Evolutionary conservation across 345 rosid genomes (phyloP), one percentile per base, ranked within the genome.

Genomic region (Brassica carinata): DNA sequence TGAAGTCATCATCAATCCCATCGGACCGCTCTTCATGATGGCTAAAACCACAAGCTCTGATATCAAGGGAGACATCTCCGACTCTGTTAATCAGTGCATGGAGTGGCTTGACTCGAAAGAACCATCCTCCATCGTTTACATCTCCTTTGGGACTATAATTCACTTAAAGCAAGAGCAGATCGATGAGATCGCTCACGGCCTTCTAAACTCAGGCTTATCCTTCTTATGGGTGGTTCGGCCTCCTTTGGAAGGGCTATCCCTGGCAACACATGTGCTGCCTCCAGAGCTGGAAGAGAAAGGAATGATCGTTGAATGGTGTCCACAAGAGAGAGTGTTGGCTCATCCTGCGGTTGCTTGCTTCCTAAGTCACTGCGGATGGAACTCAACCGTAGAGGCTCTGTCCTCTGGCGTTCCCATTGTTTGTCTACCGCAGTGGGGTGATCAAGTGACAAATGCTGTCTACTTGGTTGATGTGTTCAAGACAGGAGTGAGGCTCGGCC

Each of bases 361-460:
- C 69, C 13, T 82, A 71, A 79, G 72, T n/a, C 80, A 83, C 5
- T 79, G 85, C 5, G 83, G 85, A 18, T 83, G 85, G 85, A 79
- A 78, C 59, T 82, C 96, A 4, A 80, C 94, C 0, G 82, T 92
- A 87, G 97, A 94, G 76, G 84, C 97, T 15, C 64, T 94, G 6
- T 55, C 93, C 1, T 85, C 87, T 0, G 97, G 96, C 1, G 66
- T 87, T 81, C 97, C 97, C 91, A 91, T 5, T 71, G 67, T 90
- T 34, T 88, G 90, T 9, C 90, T 87, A 43, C 96, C 97, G 0
- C 93, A 85, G 62, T 91, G 94, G 96, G 94, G 92, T 0, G 98
- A 94, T 84, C 97, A 92, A 72, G 97, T 89, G 23, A 89, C 96
- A 0, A 61, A 94, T 18, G 92, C 98, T 0, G 81, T 85, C 36